Evolutionary conservation across 202 grass and related monocot genomes (phyloP), one percentile per base, ranked within the genome.

Genomic region (Musa balbisiana): DNA sequence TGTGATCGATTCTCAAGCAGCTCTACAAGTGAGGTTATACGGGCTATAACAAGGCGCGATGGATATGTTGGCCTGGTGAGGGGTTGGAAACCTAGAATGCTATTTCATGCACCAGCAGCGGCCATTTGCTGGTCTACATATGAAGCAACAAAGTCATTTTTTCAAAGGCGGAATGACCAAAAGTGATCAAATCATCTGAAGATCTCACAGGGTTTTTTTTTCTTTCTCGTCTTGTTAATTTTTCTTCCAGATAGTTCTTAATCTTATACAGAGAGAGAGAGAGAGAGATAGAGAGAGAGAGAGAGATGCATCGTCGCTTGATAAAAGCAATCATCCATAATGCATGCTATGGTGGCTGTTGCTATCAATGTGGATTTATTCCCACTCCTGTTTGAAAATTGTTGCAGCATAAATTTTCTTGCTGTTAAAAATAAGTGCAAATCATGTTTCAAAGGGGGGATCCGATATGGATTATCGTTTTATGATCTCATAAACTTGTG

Each of bases 11-110:
- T 68, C 65, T 49, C 65, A 33, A 68, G 23, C 65, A 68, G 65
- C 11, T 68, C 65, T 23, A 68, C 27, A 68, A 68, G 27, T 33
- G 65, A 68, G 23, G 65, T 68, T 68, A 15, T 68, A 68, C 14
- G 8, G 23, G 15, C 65, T 5, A 68, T 68, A 49, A 23, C 49
- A 23, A 49, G 23, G 25, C 65, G 65, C 27, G 65, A 49, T 68
- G 65, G 65, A 16, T 68, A 68, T 68, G 26, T 17, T 26, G 65
- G 65, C 13, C 27, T 68, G 23, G 16, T 68, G 65, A 68, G 65
- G 65, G 65, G 65, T 33, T 68, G 65, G 65, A 68, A 68, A 68
- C 26, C 65, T 43, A 26, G 65, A 43, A 68, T 68, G 65, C 65
- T 68, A 14, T 68, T 68, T 17, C 65, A 68, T 68, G 65, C 65